Conservation (phyloP, 108 stramenopile genomes). For the Cyclotella choctawhatcheeana region DNA sequence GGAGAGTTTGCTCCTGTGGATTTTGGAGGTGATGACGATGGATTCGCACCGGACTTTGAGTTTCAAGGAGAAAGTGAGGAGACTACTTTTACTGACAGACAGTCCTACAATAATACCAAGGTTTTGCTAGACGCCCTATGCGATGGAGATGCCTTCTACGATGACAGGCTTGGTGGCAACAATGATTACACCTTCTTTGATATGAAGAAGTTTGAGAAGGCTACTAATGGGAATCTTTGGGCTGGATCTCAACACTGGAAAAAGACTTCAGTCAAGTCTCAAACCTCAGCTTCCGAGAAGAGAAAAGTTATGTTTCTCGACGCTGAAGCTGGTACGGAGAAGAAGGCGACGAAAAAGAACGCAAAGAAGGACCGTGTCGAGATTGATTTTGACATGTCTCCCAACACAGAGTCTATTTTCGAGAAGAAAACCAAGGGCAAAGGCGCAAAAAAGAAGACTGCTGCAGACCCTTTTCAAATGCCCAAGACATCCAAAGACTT, state of each 20-base stretch:
- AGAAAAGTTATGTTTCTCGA: constrained; percentile 42
- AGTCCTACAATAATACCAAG: constrained; percentile 51
- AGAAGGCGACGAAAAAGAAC: constrained; percentile 56
- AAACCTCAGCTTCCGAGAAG: constrained; percentile 9
- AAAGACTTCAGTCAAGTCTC: constrained; percentile 42
- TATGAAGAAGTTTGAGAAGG: constrained; percentile 61
- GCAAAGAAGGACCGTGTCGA: constrained; percentile 50
- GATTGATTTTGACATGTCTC: constrained; percentile 40
- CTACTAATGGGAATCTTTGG: constrained; percentile 79
- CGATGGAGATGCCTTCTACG: constrained; percentile 61
- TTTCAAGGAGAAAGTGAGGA: constrained; percentile 2
- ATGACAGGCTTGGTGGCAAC: constrained; percentile 21
- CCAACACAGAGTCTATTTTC: constrained; percentile 32
- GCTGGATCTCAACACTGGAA: constrained; percentile 94
- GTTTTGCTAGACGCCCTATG: constrained; percentile 76
- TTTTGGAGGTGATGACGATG: constrained; percentile 53
- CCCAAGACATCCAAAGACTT: constrained; percentile 69
- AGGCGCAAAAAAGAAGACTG: constrained; percentile 41
- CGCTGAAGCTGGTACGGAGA: constrained; percentile 34
- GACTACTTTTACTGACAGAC: constrained; percentile 49
- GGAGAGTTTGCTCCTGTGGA: constrained; percentile 54
- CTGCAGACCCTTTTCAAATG: constrained; percentile 60
- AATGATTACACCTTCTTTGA: constrained; percentile 74
- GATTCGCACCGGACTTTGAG: constrained; percentile 42
- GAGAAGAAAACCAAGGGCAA: constrained; percentile 44